These are phyloP conservation scores for Lasiodiplodia hormozganensis DNA, from an alignment of 2,329 filamentous ascomycete species.

Conservation along the genomic window DNA sequence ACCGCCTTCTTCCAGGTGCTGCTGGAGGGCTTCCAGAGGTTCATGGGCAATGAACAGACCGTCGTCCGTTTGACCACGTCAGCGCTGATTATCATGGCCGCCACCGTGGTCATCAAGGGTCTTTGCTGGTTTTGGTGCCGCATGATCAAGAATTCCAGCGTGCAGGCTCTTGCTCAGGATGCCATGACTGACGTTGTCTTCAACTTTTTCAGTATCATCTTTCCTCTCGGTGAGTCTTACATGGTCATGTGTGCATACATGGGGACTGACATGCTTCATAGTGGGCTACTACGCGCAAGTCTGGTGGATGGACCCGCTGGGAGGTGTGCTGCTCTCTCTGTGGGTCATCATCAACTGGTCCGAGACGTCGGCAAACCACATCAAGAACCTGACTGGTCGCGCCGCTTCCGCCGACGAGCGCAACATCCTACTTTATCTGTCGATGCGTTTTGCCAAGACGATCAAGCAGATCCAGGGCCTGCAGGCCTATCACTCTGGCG, in stretches of 20 bases:
- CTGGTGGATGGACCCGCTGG: constrained; percentile 85
- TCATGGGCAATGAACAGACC: constrained; percentile 66
- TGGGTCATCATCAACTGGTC: constrained; percentile 85
- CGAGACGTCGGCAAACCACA: constrained; percentile 74
- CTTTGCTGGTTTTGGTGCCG: constrained; percentile 88
- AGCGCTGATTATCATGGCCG: constrained; percentile 79
- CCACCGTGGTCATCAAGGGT: constrained; percentile 82
- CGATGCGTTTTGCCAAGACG: constrained; percentile 89
- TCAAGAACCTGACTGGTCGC: constrained; percentile 80
- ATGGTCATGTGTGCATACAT: not conserved
- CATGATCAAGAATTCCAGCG: constrained; percentile 82
- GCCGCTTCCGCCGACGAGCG: constrained; percentile 81
- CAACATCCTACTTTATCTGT: constrained; percentile 86
- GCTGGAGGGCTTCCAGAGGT: constrained; percentile 71
- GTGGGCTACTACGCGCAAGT: constrained; percentile 76
- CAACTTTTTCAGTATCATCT: constrained; percentile 87
- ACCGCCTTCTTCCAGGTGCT: constrained; percentile 82
- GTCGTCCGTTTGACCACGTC: constrained; percentile 76
- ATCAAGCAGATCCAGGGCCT: constrained; percentile 86
- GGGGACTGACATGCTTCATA: constrained; percentile 35
- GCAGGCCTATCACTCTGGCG: constrained; percentile 83
- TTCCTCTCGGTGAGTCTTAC: constrained; percentile 68
- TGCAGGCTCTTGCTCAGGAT: constrained; percentile 77
- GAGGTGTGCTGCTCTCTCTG: constrained; percentile 77
- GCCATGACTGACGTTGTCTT: constrained; percentile 82